These are phyloP conservation scores for Cladosporium sp. DNA, from an alignment of 2,329 filamentous ascomycete genomes.

Conservation along the genomic window DNA sequence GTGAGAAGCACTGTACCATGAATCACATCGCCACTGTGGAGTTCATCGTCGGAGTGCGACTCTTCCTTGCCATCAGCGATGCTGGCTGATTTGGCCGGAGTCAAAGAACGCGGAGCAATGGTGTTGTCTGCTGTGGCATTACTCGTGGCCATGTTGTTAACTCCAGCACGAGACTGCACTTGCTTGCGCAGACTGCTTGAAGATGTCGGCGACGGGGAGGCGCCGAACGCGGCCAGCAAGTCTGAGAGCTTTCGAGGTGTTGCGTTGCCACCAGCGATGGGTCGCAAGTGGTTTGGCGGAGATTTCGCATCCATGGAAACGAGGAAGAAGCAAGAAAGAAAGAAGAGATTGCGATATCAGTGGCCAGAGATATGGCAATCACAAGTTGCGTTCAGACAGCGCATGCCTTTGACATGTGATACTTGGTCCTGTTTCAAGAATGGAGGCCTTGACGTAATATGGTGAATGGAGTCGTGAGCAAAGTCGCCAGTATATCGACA, in stretches of 20 bases:
- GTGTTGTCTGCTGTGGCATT: not conserved
- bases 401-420: constrained; percentile 7
- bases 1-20: constrained; percentile 17
- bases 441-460: not conserved
- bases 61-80: constrained; percentile 28
- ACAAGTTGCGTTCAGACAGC: not conserved
- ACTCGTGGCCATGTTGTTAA: not conserved
- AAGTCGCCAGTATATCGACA: not conserved
- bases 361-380: not conserved
- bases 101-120: not conserved
- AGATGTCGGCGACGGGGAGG: constrained; percentile 29
- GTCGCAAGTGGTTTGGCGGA: not conserved
- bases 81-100: not conserved
- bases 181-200: constrained; percentile 28
- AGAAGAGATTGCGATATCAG: not conserved
- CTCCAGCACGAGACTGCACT: constrained; percentile 11
- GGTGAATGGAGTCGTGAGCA: not conserved
- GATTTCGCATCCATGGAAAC: not conserved
- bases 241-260: constrained; percentile 21
- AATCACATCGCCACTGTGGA: constrained; percentile 27
- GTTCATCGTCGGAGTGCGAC: constrained; percentile 24
- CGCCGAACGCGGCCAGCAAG: constrained; percentile 33
- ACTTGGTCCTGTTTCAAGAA: not conserved
- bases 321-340: not conserved
- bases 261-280: not conserved